Evolutionary conservation across 1,284 basidiomycete genomes (phyloP), one percentile per base, ranked within the genome.

Genomic region (Tilletia horrida): DNA sequence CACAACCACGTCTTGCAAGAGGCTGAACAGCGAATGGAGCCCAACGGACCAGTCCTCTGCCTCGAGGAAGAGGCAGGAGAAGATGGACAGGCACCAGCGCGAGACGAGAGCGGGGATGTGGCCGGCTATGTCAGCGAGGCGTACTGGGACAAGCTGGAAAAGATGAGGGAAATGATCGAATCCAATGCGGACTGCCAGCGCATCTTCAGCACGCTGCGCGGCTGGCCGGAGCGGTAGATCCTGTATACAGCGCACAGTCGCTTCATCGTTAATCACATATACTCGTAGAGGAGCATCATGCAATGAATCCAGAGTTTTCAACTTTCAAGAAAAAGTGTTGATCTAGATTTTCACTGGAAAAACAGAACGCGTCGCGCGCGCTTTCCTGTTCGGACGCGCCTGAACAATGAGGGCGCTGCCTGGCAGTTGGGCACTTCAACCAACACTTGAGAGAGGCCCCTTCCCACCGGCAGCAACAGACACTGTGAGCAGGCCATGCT

Each of bases 401-500:
- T n/a, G n/a, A n/a, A n/a, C n/a, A n/a, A n/a, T n/a, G n/a, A n/a
- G n/a, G n/a, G n/a, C n/a, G n/a, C n/a, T n/a, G n/a, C n/a, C n/a
- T n/a, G n/a, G n/a, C n/a, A n/a, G n/a, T n/a, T n/a, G n/a, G n/a
- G n/a, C n/a, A n/a, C n/a, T n/a, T n/a, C n/a, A 11, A 40, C 6
- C 35, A 40, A 40, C 35, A 40, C 35, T 40, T 40, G 6, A 40
- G 6, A 40, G 11, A 4, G 11, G 35, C 35, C 4, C 6, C 35
- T 40, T 11, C 4, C 35, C 11, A 40, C 35, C 35, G 35, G 11
- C 35, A 40, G 35, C 35, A 11, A 40, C 6, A 40, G 11, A 11
- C 35, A 11, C 4, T 11, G 35, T 40, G 35, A 35, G 29, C 29
- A 9, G 55, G 11, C 2, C 14, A 86, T 87, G 86, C 85, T 86